phyloP scores from a whole-genome alignment of 306 rosid genomes.

The Bauhinia variegata region DNA sequence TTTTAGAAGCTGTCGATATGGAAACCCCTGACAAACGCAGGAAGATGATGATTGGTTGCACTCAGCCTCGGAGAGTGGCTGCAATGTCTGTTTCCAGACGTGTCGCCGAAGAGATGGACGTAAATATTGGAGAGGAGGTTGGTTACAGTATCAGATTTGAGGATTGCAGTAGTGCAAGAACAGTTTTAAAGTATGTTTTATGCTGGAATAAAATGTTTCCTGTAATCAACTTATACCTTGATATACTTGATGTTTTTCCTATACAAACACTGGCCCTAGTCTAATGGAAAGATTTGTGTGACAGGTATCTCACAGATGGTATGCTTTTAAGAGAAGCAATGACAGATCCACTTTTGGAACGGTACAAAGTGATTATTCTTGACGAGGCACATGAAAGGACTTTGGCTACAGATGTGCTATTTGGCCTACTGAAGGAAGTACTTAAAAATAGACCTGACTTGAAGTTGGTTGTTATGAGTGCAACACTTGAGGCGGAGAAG shows the following conservation, averaged over 20 bases:
- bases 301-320: constrained; percentile 92
- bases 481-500: constrained; percentile 98
- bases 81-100: constrained; percentile 97
- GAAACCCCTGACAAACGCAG: constrained; percentile 72
- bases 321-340: constrained; percentile 97
- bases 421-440: constrained; percentile 95
- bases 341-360: constrained; percentile 94
- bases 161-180: constrained; percentile 88
- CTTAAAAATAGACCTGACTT: constrained; percentile 85
- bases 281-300: constrained; percentile 7
- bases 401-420: constrained; percentile 91
- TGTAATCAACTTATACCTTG: not conserved
- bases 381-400: constrained; percentile 99
- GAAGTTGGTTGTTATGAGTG: constrained; percentile 98
- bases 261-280: not conserved
- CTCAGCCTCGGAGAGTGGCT: constrained; percentile 97
- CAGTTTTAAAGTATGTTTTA: constrained; percentile 82
- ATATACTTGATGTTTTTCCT: not conserved
- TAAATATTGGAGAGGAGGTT: constrained; percentile 94
- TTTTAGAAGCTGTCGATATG: constrained; percentile 76
- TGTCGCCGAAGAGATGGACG: constrained; percentile 99
- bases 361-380: constrained; percentile 83
- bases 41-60: constrained; percentile 93
- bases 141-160: constrained; percentile 98
- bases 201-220: not conserved